Percentiles rank a stretch among this genome's conserved stretches.
These are phyloP conservation scores for Penicillium soppii DNA, from an alignment of 495 filamentous ascomycete species.

Conservation along the genomic window DNA sequence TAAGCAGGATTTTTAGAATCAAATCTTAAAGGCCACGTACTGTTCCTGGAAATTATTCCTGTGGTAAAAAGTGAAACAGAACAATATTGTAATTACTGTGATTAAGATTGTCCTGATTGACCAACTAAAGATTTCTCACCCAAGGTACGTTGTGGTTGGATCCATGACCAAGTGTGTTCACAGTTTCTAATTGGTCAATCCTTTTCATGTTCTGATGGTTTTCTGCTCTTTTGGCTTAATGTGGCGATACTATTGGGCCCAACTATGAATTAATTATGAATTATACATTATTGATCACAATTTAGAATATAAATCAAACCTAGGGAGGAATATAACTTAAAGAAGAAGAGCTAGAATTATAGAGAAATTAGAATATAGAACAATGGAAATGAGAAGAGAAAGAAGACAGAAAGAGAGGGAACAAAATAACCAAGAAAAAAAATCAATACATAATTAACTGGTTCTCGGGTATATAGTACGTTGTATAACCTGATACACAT, in stretches of 20 bases:
- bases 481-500: slow-evolving; percentile 15
- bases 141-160: slow-evolving; percentile 15
- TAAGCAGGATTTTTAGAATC: not conserved
- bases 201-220: not conserved
- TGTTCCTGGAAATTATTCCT: not conserved
- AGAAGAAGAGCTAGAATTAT: too few relatives aligned
- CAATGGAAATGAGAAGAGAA: too few relatives aligned
- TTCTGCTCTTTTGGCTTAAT: not conserved
- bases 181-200: slow-evolving; percentile 14
- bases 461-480: not conserved
- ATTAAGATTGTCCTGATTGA: slow-evolving; percentile 22
- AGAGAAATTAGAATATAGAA: too few relatives aligned
- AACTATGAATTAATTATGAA: too few relatives aligned
- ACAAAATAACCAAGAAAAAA: slow-evolving; percentile 4
- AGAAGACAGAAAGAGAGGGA: too few relatives aligned
- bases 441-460: not conserved
- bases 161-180: slow-evolving; percentile 10
- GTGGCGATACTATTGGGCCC: not conserved
- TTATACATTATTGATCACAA: too few relatives aligned
- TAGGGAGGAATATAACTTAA: too few relatives aligned
- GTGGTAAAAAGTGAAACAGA: not conserved
- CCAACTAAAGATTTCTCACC: slow-evolving; percentile 9
- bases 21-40: slow-evolving; percentile 1
- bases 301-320: too few relatives aligned
- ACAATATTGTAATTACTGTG: slow-evolving; percentile 4